Evolutionary conservation across 345 rosid species (phyloP).

Genomic region (Gossypium australe): DNA sequence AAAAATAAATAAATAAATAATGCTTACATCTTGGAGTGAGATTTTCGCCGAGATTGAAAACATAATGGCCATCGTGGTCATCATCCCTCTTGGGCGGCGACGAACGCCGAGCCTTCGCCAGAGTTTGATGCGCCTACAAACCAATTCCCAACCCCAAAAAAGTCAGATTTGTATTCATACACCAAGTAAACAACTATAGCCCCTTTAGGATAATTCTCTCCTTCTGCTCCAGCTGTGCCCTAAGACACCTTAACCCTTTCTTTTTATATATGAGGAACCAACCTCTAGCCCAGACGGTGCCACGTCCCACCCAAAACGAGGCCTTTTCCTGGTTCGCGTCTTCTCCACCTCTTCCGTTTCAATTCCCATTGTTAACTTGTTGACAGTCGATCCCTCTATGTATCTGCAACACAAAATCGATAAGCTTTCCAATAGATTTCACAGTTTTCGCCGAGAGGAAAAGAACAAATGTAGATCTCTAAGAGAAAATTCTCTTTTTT

Average conservation of each 20-base stretch:
- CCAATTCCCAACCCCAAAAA: conserved; percentile 18
- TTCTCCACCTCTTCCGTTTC: conserved; percentile 36
- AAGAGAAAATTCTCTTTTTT: background rate
- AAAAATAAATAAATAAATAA: background rate
- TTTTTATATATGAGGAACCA: conserved; percentile 17
- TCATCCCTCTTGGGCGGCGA: conserved; percentile 59
- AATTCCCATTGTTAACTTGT: conserved; percentile 16
- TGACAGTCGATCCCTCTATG: conserved; percentile 4
- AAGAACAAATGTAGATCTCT: background rate
- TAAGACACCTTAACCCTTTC: conserved; percentile 9
- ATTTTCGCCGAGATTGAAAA: conserved; percentile 58
- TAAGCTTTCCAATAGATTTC: conserved; percentile 5
- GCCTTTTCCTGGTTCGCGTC: conserved; percentile 54
- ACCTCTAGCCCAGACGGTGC: conserved; percentile 54
- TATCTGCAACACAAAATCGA: conserved; percentile 33
- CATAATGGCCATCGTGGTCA: conserved; percentile 72
- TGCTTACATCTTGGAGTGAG: conserved; percentile 71
- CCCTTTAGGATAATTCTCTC: conserved; percentile 4
- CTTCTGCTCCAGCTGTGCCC: conserved; percentile 8
- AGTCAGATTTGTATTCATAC: conserved; percentile 21
- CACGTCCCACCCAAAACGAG: conserved; percentile 64
- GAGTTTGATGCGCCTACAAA: conserved; percentile 45
- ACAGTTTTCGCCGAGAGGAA: background rate
- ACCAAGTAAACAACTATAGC: conserved; percentile 7
- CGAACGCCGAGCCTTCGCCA: conserved; percentile 22